Base-by-base conservation (phyloP, 2,329 filamentous ascomycete genomes). In the Sporothrix phasma region DNA sequence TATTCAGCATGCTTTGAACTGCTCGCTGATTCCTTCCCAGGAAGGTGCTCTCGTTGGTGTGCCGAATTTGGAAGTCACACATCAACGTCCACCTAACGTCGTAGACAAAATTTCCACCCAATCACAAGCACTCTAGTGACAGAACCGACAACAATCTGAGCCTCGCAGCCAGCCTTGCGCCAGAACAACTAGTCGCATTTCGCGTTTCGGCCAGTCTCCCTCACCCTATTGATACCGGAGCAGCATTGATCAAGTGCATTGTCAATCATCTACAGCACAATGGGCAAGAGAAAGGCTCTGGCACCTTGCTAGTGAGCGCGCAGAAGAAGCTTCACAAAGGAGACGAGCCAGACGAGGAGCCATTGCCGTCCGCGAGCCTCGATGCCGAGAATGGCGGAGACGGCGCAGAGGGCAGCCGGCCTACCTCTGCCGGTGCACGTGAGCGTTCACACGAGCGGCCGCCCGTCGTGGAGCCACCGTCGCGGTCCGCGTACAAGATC, bases 401-500 rank as follows among this genome's bases (percentile, higher is more conserved):
- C 6, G 29, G 29, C 22, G 43, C 29, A 53, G 62, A 24, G n/a
- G 51, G 34, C 24, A 29, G 15, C 19, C n/a, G n/a, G n/a, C 49
- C 46, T 17, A 47, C 11, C 7, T 19, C 37, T 11, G 41, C 22
- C 19, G 31, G 15, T 17, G 34, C n/a, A n/a, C n/a, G n/a, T n/a
- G n/a, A n/a, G n/a, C n/a, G n/a, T n/a, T n/a, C n/a, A n/a, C n/a
- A 26, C 5, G 43, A 34, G 31, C n/a, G 11, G 5, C 31, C 11
- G 15, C 19, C 11, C 31, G 34, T 56, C 19, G 19, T 39, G 19
- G 11, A 5, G 7, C 31, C 51, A 7, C 51, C 62, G 39, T 43
- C 49, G 6, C 22, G 51, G n/a, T 17, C 13, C 53, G 24, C 64
- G 15, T 61, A 64, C 56, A 19, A 53, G 43, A 67, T 69, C 41